A percentile compares a stretch with the other conserved stretches of the same genome.
Conservation (phyloP, 495 filamentous ascomycete genomes). For the Penicillium goetzii region DNA sequence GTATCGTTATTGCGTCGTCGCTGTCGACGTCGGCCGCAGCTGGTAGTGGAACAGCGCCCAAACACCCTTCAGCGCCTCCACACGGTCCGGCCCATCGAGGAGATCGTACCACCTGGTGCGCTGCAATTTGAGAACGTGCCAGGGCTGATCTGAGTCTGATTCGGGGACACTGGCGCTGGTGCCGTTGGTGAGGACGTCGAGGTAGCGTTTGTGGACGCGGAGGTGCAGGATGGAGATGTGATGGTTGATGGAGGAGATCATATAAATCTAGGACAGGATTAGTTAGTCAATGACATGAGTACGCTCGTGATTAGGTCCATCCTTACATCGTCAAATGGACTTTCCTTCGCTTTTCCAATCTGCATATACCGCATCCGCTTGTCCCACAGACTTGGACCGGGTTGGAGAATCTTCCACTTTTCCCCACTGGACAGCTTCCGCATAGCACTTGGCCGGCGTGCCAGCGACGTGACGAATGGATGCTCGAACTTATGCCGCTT, state of each 20-base stretch:
- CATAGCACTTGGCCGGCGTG: conserved; percentile 35
- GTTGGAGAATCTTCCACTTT: conserved; percentile 58
- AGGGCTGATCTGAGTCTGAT: conserved; percentile 58
- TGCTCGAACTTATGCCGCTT: conserved; percentile 50
- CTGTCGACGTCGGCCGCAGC: conserved; percentile 52
- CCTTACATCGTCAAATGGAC: conserved; percentile 59
- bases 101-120: conserved; percentile 82
- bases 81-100: conserved; percentile 65
- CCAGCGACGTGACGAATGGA: conserved; percentile 37
- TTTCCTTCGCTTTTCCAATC: conserved; percentile 63
- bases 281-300: conserved; percentile 5
- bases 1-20: neutral
- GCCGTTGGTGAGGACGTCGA: conserved; percentile 55
- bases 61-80: conserved; percentile 70
- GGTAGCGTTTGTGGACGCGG: conserved; percentile 67
- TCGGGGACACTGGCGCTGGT: conserved; percentile 40
- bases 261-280: conserved; percentile 63
- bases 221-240: conserved; percentile 77
- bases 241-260: conserved; percentile 81
- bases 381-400: conserved; percentile 74
- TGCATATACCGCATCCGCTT: conserved; percentile 70
- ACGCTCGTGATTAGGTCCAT: neutral
- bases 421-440: conserved; percentile 43
- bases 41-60: conserved; percentile 78
- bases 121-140: conserved; percentile 65